phyloP scores from a whole-genome alignment of 1,139 yeast genomes.

The Magnusiomyces suaveolens region DNA sequence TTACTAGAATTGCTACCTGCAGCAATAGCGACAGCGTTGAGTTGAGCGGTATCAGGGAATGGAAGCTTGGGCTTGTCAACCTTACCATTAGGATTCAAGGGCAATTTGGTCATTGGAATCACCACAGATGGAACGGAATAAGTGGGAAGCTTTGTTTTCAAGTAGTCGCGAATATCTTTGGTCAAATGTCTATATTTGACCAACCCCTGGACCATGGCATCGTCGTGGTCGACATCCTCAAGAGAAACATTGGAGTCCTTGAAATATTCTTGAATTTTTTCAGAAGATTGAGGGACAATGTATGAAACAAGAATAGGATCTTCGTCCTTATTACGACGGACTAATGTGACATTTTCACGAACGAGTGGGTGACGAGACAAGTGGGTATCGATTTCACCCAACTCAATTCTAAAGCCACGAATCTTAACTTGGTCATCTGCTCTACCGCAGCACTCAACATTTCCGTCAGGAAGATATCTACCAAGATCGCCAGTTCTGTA shows the following conservation, averaged over 20 bases:
- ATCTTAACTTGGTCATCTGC: slow-evolving; percentile 99
- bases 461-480: slow-evolving; percentile 91
- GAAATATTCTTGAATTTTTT: slow-evolving; percentile 36
- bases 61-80: slow-evolving; percentile 96
- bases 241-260: slow-evolving; percentile 34
- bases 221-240: slow-evolving; percentile 39
- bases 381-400: slow-evolving; percentile 97
- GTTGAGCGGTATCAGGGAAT: slow-evolving; percentile 83
- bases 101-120: slow-evolving; percentile 77
- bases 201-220: slow-evolving; percentile 58
- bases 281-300: slow-evolving; percentile 71
- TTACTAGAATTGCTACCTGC: slow-evolving; percentile 18
- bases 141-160: slow-evolving; percentile 81
- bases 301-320: slow-evolving; percentile 88
- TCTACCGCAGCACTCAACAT: slow-evolving; percentile 96
- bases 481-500: slow-evolving; percentile 98
- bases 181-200: slow-evolving; percentile 67
- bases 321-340: slow-evolving; percentile 84
- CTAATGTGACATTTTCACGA: slow-evolving; percentile 85
- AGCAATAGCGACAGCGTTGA: slow-evolving; percentile 52
- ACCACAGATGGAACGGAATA: slow-evolving; percentile 90
- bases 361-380: slow-evolving; percentile 85
- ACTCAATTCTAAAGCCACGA: slow-evolving; percentile 94
- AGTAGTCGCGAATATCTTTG: slow-evolving; percentile 67
- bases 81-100: slow-evolving; percentile 96